Evolutionary conservation across 768 basidiomycete species (phyloP).

Genomic region (Jaapia argillacea): DNA sequence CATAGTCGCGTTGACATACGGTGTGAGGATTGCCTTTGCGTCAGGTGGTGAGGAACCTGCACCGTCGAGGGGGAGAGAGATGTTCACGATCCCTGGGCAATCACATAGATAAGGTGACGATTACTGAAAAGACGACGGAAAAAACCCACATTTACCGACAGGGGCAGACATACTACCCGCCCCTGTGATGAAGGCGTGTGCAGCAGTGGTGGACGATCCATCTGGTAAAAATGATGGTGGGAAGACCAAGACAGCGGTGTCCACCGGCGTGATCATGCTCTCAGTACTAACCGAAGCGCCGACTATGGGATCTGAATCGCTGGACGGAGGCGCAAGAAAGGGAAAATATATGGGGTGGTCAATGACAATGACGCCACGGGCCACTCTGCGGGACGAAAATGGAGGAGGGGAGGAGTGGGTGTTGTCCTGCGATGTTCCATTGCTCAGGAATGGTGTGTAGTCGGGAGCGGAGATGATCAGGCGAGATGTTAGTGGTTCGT

Average conservation of each 20-base stretch:
- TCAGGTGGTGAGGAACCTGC: slow-evolving; percentile 3
- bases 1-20: slow-evolving; percentile 16
- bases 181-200: slow-evolving; percentile 59
- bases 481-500: slow-evolving; percentile 45
- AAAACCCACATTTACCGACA: slow-evolving; percentile 52
- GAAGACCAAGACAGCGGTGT: slow-evolving; percentile 66
- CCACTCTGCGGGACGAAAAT: no score
- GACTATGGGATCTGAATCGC: slow-evolving; percentile 12
- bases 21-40: slow-evolving; percentile 13
- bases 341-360: slow-evolving; percentile 27
- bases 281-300: slow-evolving; percentile 5
- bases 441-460: slow-evolving; percentile 6
- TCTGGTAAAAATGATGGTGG: slow-evolving; percentile 49
- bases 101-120: background rate
- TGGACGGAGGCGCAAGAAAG: slow-evolving; percentile 2
- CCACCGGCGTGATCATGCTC: slow-evolving; percentile 28
- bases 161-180: slow-evolving; percentile 70
- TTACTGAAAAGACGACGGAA: background rate
- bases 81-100: slow-evolving; percentile 10
- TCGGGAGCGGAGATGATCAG: slow-evolving; percentile 42
- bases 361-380: slow-evolving; percentile 42
- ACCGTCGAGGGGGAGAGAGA: slow-evolving; percentile 7
- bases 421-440: background rate
- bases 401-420: no score
- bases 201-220: slow-evolving; percentile 35